Percentiles rank a stretch among this genome's conserved stretches.
Evolutionary conservation across 169 alveolate species (phyloP).

Genomic region (Cyclospora cayetanensis): DNA sequence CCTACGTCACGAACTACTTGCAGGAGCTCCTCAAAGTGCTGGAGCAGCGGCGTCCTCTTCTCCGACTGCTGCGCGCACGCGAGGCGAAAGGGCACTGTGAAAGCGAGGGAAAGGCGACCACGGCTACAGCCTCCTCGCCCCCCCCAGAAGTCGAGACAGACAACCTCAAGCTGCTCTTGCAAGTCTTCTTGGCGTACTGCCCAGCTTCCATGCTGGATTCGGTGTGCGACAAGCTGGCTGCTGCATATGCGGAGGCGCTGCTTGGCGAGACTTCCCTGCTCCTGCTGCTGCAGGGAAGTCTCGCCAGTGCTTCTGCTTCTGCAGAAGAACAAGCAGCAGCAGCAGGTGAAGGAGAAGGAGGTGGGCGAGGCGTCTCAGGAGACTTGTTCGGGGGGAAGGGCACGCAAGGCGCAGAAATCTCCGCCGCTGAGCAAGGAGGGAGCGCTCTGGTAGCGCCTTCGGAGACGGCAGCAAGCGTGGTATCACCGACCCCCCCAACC

Average conservation of each 20-base stretch:
- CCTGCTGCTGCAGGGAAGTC: background rate
- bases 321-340: conserved; percentile 12
- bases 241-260: background rate
- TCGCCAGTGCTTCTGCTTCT: no score
- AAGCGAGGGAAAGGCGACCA: no score
- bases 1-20: background rate
- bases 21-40: background rate
- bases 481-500: no score
- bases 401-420: no score
- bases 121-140: background rate
- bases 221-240: background rate
- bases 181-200: background rate
- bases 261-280: background rate
- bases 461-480: no score
- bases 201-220: background rate
- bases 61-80: background rate
- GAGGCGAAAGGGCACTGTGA: background rate
- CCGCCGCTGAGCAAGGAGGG: no score
- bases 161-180: background rate
- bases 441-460: no score
- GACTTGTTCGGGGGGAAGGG: no score
- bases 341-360: no score
- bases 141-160: background rate
- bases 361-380: no score
- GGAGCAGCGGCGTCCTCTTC: background rate